Evolutionary conservation across 75 land plant species (phyloP).

Genomic region (Isoetes taiwanensis): DNA sequence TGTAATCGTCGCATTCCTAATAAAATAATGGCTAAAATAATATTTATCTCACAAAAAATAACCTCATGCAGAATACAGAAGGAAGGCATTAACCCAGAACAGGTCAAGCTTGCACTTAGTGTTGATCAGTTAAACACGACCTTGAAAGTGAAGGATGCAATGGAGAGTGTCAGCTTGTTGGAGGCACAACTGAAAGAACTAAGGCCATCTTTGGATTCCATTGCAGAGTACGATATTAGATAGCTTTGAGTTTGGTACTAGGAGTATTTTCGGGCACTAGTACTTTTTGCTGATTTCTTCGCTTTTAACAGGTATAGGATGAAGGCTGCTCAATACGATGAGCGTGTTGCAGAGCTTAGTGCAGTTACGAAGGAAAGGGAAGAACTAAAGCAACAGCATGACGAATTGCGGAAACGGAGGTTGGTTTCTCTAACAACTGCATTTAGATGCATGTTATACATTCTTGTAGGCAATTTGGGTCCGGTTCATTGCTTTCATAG

Average conservation of each 20-base stretch:
- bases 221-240: constrained; percentile 50
- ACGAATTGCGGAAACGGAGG: constrained; percentile 77
- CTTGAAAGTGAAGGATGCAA: constrained; percentile 38
- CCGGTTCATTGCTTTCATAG: no score
- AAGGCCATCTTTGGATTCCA: constrained; percentile 85
- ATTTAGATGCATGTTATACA: no score
- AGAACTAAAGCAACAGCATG: constrained; percentile 60
- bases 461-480: no score
- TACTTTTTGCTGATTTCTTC: background rate
- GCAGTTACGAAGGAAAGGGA: constrained; percentile 67
- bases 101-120: constrained; percentile 40
- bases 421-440: constrained; percentile 13
- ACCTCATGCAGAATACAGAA: constrained; percentile 70
- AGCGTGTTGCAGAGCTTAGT: constrained; percentile 71
- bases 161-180: constrained; percentile 59
- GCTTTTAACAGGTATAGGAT: constrained; percentile 43
- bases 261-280: background rate
- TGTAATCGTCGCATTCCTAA: constrained; percentile 6
- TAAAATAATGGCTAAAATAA: no score
- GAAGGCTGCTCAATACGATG: constrained; percentile 54
- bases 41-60: no score
- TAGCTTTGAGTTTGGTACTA: background rate
- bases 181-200: constrained; percentile 79
- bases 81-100: constrained; percentile 63
- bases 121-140: constrained; percentile 25